Conservation (phyloP, 345 rosid species). For the Pelargonium nanum region DNA sequence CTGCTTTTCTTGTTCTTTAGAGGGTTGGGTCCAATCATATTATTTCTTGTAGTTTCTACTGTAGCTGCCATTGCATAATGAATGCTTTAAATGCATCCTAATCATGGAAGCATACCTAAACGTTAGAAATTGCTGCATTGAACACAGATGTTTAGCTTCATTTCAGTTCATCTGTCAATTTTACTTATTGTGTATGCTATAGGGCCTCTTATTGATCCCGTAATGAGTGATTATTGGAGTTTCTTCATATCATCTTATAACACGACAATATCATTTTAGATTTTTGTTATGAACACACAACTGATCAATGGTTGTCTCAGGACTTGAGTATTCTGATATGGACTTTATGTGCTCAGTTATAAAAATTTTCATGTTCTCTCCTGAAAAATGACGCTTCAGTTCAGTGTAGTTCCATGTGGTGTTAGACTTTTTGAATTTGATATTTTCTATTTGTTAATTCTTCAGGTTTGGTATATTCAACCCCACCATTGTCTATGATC, state of each 20-base stretch:
- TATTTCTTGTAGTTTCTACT: too few relatives aligned
- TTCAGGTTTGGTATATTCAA: slow-evolving; percentile 90
- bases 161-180: not conserved
- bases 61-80: too few relatives aligned
- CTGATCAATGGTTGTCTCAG: not conserved
- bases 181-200: not conserved
- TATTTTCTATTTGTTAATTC: slow-evolving; percentile 7
- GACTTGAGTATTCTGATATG: not conserved
- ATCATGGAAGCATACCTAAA: too few relatives aligned
- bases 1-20: not conserved
- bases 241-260: not conserved
- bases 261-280: not conserved
- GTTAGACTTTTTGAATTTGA: not conserved
- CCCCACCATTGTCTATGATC: slow-evolving; percentile 83
- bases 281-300: not conserved
- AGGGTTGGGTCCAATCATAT: too few relatives aligned
- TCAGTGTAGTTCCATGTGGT: not conserved
- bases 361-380: too few relatives aligned
- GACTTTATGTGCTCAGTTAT: too few relatives aligned
- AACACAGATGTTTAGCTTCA: not conserved
- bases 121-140: not conserved
- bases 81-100: too few relatives aligned
- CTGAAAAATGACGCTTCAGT: not conserved
- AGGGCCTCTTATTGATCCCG: not conserved
- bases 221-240: not conserved